These are phyloP conservation scores for Venturiaceae sp. DNA, from an alignment of 2,329 filamentous ascomycete genomes.

Conservation along the genomic window DNA sequence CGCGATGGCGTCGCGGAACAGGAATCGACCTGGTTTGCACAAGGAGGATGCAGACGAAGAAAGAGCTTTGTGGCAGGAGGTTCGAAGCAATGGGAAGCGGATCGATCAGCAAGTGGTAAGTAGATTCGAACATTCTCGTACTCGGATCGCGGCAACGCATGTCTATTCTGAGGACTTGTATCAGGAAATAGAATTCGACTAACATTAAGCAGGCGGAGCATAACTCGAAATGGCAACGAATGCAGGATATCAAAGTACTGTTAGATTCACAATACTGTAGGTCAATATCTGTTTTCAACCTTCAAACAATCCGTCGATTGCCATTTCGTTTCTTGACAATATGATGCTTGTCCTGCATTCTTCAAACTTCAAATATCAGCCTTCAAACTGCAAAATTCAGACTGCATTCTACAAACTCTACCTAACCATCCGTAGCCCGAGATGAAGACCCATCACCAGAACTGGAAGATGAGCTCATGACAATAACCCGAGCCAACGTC, in stretches of 20 bases:
- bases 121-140: background rate
- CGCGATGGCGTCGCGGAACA: slow-evolving; percentile 35
- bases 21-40: slow-evolving; percentile 30
- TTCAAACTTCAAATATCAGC: background rate
- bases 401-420: background rate
- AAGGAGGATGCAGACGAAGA: slow-evolving; percentile 43
- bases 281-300: no score
- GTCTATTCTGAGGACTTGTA: background rate
- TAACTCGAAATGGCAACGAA: slow-evolving; percentile 5
- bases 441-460: slow-evolving; percentile 24
- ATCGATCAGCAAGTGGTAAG: slow-evolving; percentile 38
- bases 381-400: background rate
- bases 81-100: slow-evolving; percentile 33
- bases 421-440: slow-evolving; percentile 16
- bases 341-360: no score
- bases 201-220: slow-evolving; percentile 6
- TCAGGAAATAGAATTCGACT: background rate
- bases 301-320: no score
- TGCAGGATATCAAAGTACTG: slow-evolving; percentile 6
- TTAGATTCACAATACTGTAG: slow-evolving; percentile 5
- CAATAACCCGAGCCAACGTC: slow-evolving; percentile 37
- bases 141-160: background rate
- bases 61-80: slow-evolving; percentile 37
- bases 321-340: no score
- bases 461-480: slow-evolving; percentile 36